A percentile compares a stretch with the other conserved stretches of the same genome.
Evolutionary conservation across 2,329 filamentous ascomycete genomes (phyloP).

Genomic region (Mycogone perniciosa): DNA sequence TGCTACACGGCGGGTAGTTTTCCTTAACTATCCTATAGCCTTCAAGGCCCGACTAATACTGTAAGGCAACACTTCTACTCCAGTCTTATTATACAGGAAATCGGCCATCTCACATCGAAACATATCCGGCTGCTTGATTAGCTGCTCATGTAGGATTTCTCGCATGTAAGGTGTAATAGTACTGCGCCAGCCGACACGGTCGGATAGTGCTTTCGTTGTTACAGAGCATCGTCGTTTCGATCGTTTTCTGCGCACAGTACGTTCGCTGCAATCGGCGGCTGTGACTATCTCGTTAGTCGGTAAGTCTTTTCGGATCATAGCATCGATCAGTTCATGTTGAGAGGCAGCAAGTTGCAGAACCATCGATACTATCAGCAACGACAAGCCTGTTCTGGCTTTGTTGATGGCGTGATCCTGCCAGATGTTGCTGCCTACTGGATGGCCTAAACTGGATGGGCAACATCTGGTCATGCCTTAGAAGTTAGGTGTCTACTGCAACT

Average conservation of each 20-base stretch:
- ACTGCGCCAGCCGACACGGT: neutral
- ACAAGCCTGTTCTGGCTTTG: neutral
- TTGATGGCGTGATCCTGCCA: neutral
- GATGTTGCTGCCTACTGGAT: no score
- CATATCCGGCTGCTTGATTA: neutral
- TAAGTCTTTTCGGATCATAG: neutral
- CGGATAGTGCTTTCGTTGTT: neutral
- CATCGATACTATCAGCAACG: neutral
- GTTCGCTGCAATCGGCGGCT: neutral
- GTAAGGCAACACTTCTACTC: neutral
- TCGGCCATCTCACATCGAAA: neutral
- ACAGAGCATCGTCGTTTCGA: neutral
- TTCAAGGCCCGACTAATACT: neutral
- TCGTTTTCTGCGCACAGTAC: neutral
- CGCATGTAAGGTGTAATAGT: neutral
- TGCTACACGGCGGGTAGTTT: constrained; percentile 22
- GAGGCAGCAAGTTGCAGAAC: neutral
- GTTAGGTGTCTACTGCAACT: no score
- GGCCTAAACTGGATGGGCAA: no score
- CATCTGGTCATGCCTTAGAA: no score
- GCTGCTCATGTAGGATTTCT: neutral
- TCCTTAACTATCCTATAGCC: constrained; percentile 16
- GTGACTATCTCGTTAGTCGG: neutral
- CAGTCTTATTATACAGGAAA: neutral
- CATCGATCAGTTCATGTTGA: neutral